These are phyloP conservation scores for Oehlia diaphana DNA, from an alignment of 192 early-diverging fungal species.

Conservation along the genomic window DNA sequence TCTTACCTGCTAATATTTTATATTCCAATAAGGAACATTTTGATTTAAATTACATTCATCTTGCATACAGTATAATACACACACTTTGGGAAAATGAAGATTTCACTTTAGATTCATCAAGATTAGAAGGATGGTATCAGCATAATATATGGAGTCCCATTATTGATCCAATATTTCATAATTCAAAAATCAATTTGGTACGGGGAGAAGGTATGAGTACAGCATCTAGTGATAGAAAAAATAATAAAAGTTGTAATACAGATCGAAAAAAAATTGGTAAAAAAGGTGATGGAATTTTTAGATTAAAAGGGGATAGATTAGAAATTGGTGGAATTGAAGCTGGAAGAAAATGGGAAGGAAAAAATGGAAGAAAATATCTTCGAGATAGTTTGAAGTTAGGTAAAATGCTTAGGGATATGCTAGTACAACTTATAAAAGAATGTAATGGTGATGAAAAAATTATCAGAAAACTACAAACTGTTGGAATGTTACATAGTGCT, in stretches of 20 bases:
- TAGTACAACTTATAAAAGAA: background rate
- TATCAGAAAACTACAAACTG: background rate
- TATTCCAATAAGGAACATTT: too few species aligned
- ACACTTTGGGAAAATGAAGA: too few species aligned
- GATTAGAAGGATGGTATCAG: background rate
- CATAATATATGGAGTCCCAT: background rate
- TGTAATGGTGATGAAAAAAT: background rate
- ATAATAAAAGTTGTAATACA: too few species aligned
- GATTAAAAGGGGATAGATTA: background rate
- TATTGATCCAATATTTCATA: background rate
- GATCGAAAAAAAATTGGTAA: too few species aligned
- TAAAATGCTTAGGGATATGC: slow-evolving; percentile 3
- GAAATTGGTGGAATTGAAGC: background rate
- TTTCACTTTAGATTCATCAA: too few species aligned
- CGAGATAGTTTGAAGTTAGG: background rate
- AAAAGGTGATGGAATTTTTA: background rate
- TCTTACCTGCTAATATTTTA: too few species aligned
- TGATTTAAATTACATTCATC: too few species aligned
- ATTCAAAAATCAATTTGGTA: background rate
- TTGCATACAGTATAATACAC: too few species aligned
- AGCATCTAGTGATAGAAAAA: background rate
- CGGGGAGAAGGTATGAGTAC: background rate
- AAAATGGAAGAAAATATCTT: background rate
- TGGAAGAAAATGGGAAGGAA: background rate
- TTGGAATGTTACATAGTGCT: slow-evolving; percentile 16